phyloP scores from a whole-genome alignment of 352 stramenopile genomes.

The Pythium sukuiense region DNA sequence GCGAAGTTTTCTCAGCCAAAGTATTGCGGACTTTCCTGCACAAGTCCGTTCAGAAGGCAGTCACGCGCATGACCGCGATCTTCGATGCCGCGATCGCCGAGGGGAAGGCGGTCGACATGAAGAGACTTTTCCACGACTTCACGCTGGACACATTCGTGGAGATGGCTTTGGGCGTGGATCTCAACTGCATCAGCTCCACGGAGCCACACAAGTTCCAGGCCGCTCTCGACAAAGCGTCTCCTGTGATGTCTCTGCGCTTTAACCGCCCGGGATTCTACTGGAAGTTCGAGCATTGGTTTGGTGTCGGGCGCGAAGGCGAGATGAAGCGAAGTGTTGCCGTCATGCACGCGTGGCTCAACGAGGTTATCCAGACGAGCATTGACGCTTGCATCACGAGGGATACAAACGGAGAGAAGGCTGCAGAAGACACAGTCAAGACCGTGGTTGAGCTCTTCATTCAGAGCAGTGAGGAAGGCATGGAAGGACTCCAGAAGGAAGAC shows the following conservation, averaged over 20 bases:
- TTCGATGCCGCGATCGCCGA: background rate
- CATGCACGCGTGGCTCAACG: conserved; percentile 41
- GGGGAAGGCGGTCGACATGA: conserved; percentile 14
- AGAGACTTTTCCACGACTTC: conserved; percentile 40
- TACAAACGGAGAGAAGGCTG: background rate
- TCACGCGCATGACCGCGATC: background rate
- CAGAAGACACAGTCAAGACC: conserved; percentile 8
- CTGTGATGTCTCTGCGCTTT: conserved; percentile 41
- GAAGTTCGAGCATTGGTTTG: conserved; percentile 48
- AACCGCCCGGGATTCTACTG: conserved; percentile 45
- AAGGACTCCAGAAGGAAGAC: conserved; percentile 39
- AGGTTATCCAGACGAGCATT: conserved; percentile 31
- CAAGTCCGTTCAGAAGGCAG: conserved; percentile 4
- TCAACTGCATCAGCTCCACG: conserved; percentile 33
- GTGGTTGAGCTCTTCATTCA: conserved; percentile 21
- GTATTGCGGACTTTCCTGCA: conserved; percentile 24
- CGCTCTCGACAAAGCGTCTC: conserved; percentile 33
- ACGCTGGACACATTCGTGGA: conserved; percentile 55
- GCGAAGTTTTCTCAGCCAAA: conserved; percentile 32
- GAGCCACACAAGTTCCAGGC: conserved; percentile 47
- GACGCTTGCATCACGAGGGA: conserved; percentile 5
- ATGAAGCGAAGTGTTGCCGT: conserved; percentile 27
- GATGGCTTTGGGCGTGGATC: conserved; percentile 45
- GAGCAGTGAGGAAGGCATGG: conserved; percentile 9
- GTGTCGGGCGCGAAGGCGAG: conserved; percentile 37